Conservation (phyloP, 2,329 filamentous ascomycete species). For the Epichloe sp. region DNA sequence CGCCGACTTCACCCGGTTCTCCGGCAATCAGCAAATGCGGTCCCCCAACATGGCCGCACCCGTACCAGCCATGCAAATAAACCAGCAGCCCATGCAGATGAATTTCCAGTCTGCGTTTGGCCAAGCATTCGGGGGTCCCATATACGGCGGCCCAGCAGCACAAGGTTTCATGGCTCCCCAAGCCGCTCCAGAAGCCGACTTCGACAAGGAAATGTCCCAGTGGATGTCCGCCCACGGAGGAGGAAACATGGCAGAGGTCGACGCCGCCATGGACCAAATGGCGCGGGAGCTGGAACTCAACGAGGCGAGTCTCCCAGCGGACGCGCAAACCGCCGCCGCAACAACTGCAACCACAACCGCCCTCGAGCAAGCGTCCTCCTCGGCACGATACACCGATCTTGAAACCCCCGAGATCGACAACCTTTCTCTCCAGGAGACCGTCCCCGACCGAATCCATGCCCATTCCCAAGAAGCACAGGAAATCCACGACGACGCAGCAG, state of each 20-base stretch:
- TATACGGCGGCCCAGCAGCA: constrained; percentile 14
- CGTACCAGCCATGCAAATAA: constrained; percentile 13
- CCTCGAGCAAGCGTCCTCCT: not conserved
- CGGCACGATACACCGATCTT: constrained; percentile 15
- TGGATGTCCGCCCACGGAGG: constrained; percentile 27
- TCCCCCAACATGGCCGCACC: constrained; percentile 7
- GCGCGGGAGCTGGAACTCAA: constrained; percentile 26
- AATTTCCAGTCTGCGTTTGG: constrained; percentile 20
- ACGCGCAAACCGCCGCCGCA: constrained; percentile 3
- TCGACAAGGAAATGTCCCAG: constrained; percentile 26
- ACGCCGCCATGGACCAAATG: constrained; percentile 30
- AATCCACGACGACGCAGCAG: constrained; percentile 4
- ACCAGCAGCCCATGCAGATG: constrained; percentile 10
- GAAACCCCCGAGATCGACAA: constrained; percentile 21
- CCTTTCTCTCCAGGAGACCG: constrained; percentile 15
- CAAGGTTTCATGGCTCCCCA: constrained; percentile 12
- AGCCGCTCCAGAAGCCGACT: constrained; percentile 18
- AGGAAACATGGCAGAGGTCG: constrained; percentile 24
- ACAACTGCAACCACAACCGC: not conserved
- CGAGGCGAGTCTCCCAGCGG: constrained; percentile 16
- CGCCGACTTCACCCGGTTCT: constrained; percentile 23
- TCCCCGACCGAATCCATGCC: not conserved
- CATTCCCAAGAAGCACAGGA: constrained; percentile 7
- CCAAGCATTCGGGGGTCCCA: constrained; percentile 14
- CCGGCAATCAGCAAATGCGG: constrained; percentile 13